phyloP scores from a whole-genome alignment of 2,329 filamentous ascomycete species.

The Sporothrix brunneoviolacea region DNA sequence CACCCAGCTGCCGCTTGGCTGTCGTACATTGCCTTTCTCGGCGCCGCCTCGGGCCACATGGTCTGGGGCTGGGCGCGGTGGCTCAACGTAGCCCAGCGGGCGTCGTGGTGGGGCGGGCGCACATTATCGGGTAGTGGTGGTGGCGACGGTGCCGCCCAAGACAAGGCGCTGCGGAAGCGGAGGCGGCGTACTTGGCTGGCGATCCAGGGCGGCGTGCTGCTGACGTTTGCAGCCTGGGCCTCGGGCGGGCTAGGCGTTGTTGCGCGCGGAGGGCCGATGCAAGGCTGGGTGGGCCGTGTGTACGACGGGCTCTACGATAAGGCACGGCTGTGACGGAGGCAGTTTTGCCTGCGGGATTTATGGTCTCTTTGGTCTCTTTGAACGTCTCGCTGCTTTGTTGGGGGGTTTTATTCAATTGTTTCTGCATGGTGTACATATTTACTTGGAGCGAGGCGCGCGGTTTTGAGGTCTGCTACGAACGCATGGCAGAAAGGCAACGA shows the following conservation, averaged over 20 bases:
- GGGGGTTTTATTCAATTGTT: too few species aligned
- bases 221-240: slow-evolving; percentile 65
- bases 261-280: slow-evolving; percentile 59
- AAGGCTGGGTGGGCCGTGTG: slow-evolving; percentile 72
- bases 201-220: slow-evolving; percentile 58
- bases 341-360: background rate
- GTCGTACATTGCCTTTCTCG: slow-evolving; percentile 63
- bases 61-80: slow-evolving; percentile 82
- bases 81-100: slow-evolving; percentile 58
- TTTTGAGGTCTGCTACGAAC: background rate
- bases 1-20: slow-evolving; percentile 60
- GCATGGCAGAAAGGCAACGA: too few species aligned
- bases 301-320: slow-evolving; percentile 66
- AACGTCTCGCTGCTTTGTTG: too few species aligned
- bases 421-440: background rate
- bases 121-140: too few species aligned
- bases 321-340: slow-evolving; percentile 9
- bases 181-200: slow-evolving; percentile 59
- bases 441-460: background rate
- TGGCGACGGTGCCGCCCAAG: too few species aligned
- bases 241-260: slow-evolving; percentile 74
- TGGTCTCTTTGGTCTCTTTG: too few species aligned
- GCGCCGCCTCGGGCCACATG: slow-evolving; percentile 66
- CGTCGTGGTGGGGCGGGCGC: slow-evolving; percentile 38
- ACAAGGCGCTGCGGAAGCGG: slow-evolving; percentile 39